Evolutionary conservation across 2,329 filamentous ascomycete genomes (phyloP).

Genomic region (Stachybotrys echinatus): DNA sequence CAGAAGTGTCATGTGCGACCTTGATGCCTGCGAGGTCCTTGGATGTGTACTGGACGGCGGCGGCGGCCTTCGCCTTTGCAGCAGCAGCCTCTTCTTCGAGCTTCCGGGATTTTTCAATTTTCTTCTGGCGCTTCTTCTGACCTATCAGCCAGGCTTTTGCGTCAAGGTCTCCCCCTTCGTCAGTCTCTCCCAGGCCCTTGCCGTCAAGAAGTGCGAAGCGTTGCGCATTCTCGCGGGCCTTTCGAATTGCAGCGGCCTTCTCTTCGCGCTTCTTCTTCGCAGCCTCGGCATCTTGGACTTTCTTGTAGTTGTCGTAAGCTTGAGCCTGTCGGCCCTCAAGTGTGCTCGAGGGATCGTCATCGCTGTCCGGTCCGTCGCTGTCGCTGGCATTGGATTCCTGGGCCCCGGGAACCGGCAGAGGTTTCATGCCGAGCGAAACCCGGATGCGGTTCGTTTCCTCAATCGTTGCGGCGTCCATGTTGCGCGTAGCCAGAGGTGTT

Average conservation of each 20-base stretch:
- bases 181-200: slow-evolving; percentile 73
- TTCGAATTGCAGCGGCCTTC: slow-evolving; percentile 77
- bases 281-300: slow-evolving; percentile 62
- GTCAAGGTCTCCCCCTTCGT: slow-evolving; percentile 59
- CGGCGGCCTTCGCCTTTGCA: slow-evolving; percentile 61
- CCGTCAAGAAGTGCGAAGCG: slow-evolving; percentile 73
- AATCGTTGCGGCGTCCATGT: slow-evolving; percentile 67
- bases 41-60: slow-evolving; percentile 68
- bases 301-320: slow-evolving; percentile 67
- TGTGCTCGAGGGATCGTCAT: slow-evolving; percentile 73
- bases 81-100: slow-evolving; percentile 73
- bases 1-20: slow-evolving; percentile 79
- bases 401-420: slow-evolving; percentile 75
- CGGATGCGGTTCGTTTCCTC: slow-evolving; percentile 94
- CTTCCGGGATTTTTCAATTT: slow-evolving; percentile 72
- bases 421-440: slow-evolving; percentile 82
- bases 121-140: slow-evolving; percentile 91
- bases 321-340: slow-evolving; percentile 74
- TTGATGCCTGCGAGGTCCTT: slow-evolving; percentile 86
- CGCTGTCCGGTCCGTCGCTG: slow-evolving; percentile 52
- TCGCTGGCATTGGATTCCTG: slow-evolving; percentile 25
- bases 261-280: slow-evolving; percentile 76
- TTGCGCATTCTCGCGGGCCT: slow-evolving; percentile 78
- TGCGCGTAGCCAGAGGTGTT: slow-evolving; percentile 8
- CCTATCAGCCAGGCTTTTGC: slow-evolving; percentile 82